These are phyloP conservation scores for Russula virescens DNA, from an alignment of 768 basidiomycete species.

Conservation along the genomic window DNA sequence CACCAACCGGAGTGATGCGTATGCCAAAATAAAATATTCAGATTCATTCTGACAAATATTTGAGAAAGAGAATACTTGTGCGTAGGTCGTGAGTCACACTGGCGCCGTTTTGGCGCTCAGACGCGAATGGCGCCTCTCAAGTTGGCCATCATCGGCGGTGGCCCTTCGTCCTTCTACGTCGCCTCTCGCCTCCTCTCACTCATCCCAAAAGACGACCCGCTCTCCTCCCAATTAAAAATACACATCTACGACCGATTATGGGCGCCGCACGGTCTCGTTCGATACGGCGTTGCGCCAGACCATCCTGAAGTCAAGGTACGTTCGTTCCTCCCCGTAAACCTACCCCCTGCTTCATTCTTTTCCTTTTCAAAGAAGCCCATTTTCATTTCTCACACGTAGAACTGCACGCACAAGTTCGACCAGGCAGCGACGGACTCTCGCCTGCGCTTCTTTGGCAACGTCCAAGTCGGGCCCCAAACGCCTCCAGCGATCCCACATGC, in stretches of 20 bases:
- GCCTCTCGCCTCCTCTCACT: conserved; percentile 77
- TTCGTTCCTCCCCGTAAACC: neutral
- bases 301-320: conserved; percentile 95
- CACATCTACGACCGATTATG: conserved; percentile 92
- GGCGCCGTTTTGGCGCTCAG: too few relatives aligned
- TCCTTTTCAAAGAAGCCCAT: too few relatives aligned
- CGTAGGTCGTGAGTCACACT: too few relatives aligned
- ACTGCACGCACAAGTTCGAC: conserved; percentile 95
- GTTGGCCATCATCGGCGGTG: conserved; percentile 87
- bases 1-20: too few relatives aligned
- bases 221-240: conserved; percentile 43
- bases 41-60: too few relatives aligned
- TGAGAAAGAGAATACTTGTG: too few relatives aligned
- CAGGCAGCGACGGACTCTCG: conserved; percentile 69
- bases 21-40: too few relatives aligned
- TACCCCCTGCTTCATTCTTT: neutral
- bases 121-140: conserved; percentile 42
- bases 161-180: conserved; percentile 95
- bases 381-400: conserved; percentile 41
- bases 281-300: conserved; percentile 97
- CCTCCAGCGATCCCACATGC: conserved; percentile 45
- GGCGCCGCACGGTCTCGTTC: conserved; percentile 89
- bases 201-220: conserved; percentile 38
- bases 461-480: conserved; percentile 45
- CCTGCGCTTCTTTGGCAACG: conserved; percentile 89